Conservation (phyloP, 2,329 filamentous ascomycete genomes). For the Zymoseptoria tritici region DNA sequence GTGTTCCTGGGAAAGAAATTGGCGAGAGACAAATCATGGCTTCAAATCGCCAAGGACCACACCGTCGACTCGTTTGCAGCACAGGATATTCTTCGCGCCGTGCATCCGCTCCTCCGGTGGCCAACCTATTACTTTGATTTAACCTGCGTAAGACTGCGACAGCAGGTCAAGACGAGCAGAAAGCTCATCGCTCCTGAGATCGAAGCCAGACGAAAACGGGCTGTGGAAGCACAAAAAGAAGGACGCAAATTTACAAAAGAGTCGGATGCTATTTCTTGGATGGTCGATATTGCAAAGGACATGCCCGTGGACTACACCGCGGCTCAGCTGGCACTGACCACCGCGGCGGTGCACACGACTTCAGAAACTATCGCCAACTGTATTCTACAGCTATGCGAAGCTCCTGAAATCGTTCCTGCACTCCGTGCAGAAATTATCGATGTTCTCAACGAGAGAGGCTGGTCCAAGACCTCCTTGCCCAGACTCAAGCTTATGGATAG, state of each 20-base stretch:
- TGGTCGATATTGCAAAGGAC: conserved; percentile 19
- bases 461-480: conserved; percentile 23
- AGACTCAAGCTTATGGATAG: conserved; percentile 28
- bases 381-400: conserved; percentile 16
- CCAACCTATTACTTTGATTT: too few relatives aligned
- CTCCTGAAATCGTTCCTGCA: conserved; percentile 21
- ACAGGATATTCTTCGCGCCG: too few relatives aligned
- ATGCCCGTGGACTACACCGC: conserved; percentile 13
- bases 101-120: too few relatives aligned
- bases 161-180: too few relatives aligned
- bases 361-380: conserved; percentile 16
- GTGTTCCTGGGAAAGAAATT: conserved; percentile 3
- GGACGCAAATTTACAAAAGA: conserved; percentile 1
- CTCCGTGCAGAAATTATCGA: conserved; percentile 23
- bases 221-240: background rate
- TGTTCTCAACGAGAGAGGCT: conserved; percentile 20
- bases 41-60: background rate
- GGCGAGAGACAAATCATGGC: conserved; percentile 2
- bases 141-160: too few relatives aligned
- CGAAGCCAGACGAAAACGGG: too few relatives aligned
- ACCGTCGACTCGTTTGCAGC: too few relatives aligned
- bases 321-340: conserved; percentile 7
- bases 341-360: conserved; percentile 35
- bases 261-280: conserved; percentile 23
- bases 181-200: too few relatives aligned